Conservation (phyloP, 139 green algal genomes). For the Micractinium sp. region DNA sequence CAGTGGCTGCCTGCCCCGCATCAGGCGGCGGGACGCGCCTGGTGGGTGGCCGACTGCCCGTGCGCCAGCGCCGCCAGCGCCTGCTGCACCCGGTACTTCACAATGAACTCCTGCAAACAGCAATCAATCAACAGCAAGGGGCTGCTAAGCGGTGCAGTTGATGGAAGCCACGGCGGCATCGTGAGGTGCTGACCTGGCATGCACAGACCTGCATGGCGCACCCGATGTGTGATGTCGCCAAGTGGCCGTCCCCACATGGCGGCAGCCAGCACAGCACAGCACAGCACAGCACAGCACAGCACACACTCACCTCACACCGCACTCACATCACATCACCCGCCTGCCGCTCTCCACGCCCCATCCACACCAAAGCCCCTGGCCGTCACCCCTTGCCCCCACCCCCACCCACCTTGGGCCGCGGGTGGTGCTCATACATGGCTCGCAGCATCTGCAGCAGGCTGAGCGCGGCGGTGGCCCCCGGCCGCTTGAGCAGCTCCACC, state of each 20-base stretch:
- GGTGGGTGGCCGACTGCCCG: not conserved
- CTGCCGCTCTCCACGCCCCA: too few species aligned
- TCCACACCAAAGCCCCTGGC: too few species aligned
- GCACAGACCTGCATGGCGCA: not conserved
- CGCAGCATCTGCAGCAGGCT: slow-evolving; percentile 66
- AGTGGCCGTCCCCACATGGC: not conserved
- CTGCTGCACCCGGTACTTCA: not conserved
- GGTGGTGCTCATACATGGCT: slow-evolving; percentile 79
- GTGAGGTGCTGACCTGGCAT: not conserved
- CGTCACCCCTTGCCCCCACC: not conserved
- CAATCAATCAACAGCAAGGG: not conserved
- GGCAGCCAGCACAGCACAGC: not conserved
- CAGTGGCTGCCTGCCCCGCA: not conserved
- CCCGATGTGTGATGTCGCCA: not conserved
- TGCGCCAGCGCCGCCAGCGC: not conserved
- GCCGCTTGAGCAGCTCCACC: slow-evolving; percentile 51
- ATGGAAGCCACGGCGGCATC: too few species aligned
- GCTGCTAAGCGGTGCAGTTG: not conserved
- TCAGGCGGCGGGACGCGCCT: not conserved
- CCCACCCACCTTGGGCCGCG: slow-evolving; percentile 64
- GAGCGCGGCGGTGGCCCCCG: slow-evolving; percentile 37
- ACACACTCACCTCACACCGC: too few species aligned
- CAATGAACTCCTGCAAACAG: not conserved
- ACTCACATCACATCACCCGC: not conserved
- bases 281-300: too few species aligned